phyloP scores from a whole-genome alignment of 768 basidiomycete genomes.

The Naganishia vishniacii region DNA sequence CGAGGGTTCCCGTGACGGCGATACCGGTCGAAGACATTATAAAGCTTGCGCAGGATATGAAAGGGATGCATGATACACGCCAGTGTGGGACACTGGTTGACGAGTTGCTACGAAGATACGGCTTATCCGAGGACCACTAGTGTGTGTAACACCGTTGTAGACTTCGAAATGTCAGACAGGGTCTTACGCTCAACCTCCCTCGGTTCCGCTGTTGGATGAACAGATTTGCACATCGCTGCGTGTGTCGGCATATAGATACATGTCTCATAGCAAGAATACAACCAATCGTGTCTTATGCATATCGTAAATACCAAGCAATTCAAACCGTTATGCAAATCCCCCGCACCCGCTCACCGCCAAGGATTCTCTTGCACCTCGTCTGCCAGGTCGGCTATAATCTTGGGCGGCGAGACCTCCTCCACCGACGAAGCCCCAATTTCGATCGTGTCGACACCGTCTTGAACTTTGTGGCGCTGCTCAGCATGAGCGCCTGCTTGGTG shows the following conservation, averaged over 20 bases:
- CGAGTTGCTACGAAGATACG: neutral
- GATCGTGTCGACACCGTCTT: constrained; percentile 3
- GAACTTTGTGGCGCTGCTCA: neutral
- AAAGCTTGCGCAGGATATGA: neutral
- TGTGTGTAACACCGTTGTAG: too few relatives aligned
- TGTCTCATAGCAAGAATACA: constrained; percentile 2
- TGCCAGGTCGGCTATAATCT: constrained; percentile 9
- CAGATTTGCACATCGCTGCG: too few relatives aligned
- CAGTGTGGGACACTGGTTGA: constrained; percentile 1
- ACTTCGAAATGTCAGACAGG: too few relatives aligned
- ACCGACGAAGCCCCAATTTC: constrained; percentile 12
- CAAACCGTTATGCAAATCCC: neutral
- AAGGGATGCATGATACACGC: neutral
- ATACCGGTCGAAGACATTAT: constrained; percentile 2
- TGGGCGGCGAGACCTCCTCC: constrained; percentile 19
- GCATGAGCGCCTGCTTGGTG: neutral
- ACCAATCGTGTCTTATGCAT: constrained; percentile 1
- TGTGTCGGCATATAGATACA: neutral
- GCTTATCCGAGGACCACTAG: neutral
- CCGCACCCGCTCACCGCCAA: constrained; percentile 4
- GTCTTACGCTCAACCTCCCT: too few relatives aligned
- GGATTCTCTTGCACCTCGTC: constrained; percentile 21
- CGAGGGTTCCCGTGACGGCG: too few relatives aligned
- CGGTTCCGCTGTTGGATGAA: too few relatives aligned
- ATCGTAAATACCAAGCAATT: neutral